phyloP scores from a whole-genome alignment of 495 filamentous ascomycete genomes.

The Tuber microsphaerosporum region DNA sequence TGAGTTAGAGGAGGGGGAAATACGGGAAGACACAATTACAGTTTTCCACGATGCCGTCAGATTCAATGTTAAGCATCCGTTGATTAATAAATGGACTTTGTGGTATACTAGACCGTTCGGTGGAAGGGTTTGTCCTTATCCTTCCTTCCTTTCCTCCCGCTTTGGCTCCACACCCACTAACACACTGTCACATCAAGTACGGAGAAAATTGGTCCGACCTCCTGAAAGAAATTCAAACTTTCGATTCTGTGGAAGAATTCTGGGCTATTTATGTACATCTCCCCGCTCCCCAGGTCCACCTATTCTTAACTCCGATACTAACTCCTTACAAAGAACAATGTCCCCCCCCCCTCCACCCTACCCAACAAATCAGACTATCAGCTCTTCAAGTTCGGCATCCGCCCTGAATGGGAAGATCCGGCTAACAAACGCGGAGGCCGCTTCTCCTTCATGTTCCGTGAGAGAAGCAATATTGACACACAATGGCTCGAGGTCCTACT shows the following conservation, averaged over 20 bases:
- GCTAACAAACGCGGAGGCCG: background rate
- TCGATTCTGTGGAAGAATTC: background rate
- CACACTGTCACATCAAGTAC: background rate
- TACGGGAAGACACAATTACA: background rate
- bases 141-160: background rate
- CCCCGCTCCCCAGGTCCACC: background rate
- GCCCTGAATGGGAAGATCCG: background rate
- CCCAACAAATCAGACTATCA: background rate
- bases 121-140: background rate
- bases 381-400: background rate
- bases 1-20: background rate
- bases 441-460: background rate
- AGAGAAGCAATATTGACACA: background rate
- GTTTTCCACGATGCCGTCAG: background rate
- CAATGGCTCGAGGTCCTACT: background rate
- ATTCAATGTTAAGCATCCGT: constrained; percentile 2
- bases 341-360: background rate
- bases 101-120: background rate
- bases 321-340: background rate
- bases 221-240: background rate
- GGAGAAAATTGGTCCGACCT: background rate
- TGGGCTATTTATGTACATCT: background rate
- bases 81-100: background rate
- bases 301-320: background rate
- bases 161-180: background rate